Evolutionary conservation across 2,329 filamentous ascomycete species (phyloP).

Genomic region (Periglandula ipomoeae): DNA sequence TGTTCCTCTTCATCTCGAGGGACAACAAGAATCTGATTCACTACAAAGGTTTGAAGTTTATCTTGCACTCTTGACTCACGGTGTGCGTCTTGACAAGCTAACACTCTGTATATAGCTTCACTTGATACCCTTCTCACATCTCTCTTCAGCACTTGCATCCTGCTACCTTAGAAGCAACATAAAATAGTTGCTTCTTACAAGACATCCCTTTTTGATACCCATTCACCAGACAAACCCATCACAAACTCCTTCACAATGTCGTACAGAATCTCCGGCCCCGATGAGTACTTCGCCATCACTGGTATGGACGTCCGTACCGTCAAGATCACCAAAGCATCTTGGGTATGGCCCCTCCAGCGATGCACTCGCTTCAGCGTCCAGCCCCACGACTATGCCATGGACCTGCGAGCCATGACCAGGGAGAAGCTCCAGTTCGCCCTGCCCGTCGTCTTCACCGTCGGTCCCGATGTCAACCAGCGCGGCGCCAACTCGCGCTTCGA

Average conservation of each 20-base stretch:
- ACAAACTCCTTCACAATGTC: conserved; percentile 32
- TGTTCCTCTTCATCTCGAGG: neutral
- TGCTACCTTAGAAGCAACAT: neutral
- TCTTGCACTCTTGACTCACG: too few relatives aligned
- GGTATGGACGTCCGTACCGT: conserved; percentile 67
- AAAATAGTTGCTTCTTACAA: neutral
- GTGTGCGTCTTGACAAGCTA: too few relatives aligned
- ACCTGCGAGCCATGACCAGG: conserved; percentile 78
- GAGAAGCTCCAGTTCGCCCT: conserved; percentile 79
- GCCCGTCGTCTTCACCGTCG: conserved; percentile 79
- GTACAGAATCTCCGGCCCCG: conserved; percentile 62
- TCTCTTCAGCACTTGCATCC: neutral
- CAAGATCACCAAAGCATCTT: conserved; percentile 68
- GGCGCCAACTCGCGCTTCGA: conserved; percentile 30
- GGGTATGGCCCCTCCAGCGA: conserved; percentile 63
- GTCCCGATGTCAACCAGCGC: conserved; percentile 60
- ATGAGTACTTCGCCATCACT: conserved; percentile 82
- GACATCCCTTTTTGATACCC: neutral
- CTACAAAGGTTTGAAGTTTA: too few relatives aligned
- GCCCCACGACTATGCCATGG: conserved; percentile 75
- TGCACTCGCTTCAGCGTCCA: conserved; percentile 55
- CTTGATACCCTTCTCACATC: too few relatives aligned
- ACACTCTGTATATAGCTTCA: too few relatives aligned
- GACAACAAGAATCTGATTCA: neutral
- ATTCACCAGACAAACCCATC: neutral